Conservation (phyloP, 2,329 filamentous ascomycete species). For the Colletotrichum higginsianum region DNA sequence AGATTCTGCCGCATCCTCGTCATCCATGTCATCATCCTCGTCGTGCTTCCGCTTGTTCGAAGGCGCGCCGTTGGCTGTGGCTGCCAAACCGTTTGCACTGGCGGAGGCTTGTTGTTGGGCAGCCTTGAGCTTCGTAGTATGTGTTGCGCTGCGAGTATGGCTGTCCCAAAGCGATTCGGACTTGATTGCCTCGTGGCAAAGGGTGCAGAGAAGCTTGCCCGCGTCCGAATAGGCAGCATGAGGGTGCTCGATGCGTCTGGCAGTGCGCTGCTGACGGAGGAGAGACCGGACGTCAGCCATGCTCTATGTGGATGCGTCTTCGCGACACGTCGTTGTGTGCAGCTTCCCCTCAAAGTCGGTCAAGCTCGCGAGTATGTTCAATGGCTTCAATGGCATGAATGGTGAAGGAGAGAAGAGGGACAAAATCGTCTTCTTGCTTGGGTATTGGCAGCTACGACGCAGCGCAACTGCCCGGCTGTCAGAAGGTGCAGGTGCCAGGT, state of each 20-base stretch:
- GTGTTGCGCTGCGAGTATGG: slow-evolving; percentile 67
- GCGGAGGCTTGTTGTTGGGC: slow-evolving; percentile 15
- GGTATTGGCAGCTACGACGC: slow-evolving; percentile 16
- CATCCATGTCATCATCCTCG: slow-evolving; percentile 48
- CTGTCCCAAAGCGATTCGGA: slow-evolving; percentile 77
- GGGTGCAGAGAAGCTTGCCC: slow-evolving; percentile 77
- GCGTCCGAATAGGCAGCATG: slow-evolving; percentile 77
- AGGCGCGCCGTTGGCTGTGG: slow-evolving; percentile 6
- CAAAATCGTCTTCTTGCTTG: slow-evolving; percentile 19
- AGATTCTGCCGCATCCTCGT: slow-evolving; percentile 54
- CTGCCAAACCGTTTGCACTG: slow-evolving; percentile 34
- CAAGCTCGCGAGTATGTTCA: background rate
- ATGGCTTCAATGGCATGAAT: slow-evolving; percentile 29
- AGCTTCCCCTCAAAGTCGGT: too few species aligned
- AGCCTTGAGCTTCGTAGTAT: slow-evolving; percentile 47
- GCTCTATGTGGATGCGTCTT: slow-evolving; percentile 30
- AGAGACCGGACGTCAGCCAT: slow-evolving; percentile 89
- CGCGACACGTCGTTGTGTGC: background rate
- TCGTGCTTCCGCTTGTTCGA: slow-evolving; percentile 50
- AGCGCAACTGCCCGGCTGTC: slow-evolving; percentile 32
- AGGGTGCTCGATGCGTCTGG: slow-evolving; percentile 80
- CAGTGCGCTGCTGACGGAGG: slow-evolving; percentile 82
- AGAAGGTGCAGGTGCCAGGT: slow-evolving; percentile 29
- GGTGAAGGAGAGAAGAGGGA: slow-evolving; percentile 19
- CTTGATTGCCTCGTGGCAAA: slow-evolving; percentile 77